Evolutionary conservation across 148 eudicot genomes (phyloP).

Genomic region (Simmondsia chinensis): DNA sequence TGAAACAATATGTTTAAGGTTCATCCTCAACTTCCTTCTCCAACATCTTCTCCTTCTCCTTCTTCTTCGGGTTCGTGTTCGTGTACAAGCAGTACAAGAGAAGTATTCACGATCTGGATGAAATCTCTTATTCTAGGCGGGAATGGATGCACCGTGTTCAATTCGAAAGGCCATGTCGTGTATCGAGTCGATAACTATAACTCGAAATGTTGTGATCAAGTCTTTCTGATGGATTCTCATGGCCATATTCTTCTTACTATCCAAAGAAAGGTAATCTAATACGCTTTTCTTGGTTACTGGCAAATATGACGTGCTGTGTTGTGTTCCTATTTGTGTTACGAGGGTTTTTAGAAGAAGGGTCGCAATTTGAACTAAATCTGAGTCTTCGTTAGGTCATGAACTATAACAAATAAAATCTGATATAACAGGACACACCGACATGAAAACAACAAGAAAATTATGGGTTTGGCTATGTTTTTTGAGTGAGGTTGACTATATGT

Average conservation of each 20-base stretch:
- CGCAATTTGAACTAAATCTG: too few relatives aligned
- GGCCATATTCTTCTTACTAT: conserved; percentile 36
- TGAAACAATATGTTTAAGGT: too few relatives aligned
- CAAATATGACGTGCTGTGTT: too few relatives aligned
- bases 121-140: conserved; percentile 37
- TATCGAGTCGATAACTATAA: conserved; percentile 41
- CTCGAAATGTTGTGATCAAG: conserved; percentile 19
- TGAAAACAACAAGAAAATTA: too few relatives aligned
- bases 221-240: conserved; percentile 34
- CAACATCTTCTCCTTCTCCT: neutral
- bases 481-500: too few relatives aligned
- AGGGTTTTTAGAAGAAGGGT: too few relatives aligned
- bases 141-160: conserved; percentile 39
- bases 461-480: too few relatives aligned
- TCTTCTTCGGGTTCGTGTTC: conserved; percentile 1
- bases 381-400: too few relatives aligned
- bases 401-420: too few relatives aligned
- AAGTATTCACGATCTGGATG: conserved; percentile 40
- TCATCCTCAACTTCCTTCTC: neutral
- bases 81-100: neutral
- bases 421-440: too few relatives aligned
- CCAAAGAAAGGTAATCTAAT: conserved; percentile 28
- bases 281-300: too few relatives aligned
- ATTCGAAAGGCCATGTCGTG: conserved; percentile 31
- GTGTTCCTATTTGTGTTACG: too few relatives aligned